These are phyloP conservation scores for Medicago truncatula DNA, from an alignment of 306 rosid species.

Conservation along the genomic window DNA sequence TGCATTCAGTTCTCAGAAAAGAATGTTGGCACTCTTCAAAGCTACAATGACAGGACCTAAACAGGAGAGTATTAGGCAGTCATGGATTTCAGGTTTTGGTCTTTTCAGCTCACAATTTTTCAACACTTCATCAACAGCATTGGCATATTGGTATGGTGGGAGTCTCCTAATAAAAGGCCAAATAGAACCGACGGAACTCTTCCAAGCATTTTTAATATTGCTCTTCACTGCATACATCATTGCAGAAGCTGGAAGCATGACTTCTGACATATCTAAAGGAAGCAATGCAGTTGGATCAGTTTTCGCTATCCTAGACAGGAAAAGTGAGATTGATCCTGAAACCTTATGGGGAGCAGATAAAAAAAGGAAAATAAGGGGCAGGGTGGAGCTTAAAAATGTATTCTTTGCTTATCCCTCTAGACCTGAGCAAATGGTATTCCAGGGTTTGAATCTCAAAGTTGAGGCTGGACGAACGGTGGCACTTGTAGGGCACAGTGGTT, in stretches of 20 bases:
- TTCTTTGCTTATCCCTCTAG: constrained; percentile 86
- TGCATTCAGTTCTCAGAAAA: constrained; percentile 86
- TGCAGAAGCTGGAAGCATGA: constrained; percentile 97
- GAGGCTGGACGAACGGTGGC: constrained; percentile 79
- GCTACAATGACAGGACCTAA: constrained; percentile 67
- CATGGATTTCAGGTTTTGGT: constrained; percentile 85
- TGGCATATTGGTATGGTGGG: constrained; percentile 93
- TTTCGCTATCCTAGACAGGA: constrained; percentile 72
- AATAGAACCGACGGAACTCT: constrained; percentile 67
- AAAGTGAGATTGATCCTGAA: constrained; percentile 77
- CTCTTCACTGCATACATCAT: constrained; percentile 81
- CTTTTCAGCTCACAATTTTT: constrained; percentile 85
- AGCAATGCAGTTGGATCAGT: constrained; percentile 75
- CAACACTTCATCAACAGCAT: constrained; percentile 80
- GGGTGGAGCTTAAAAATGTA: constrained; percentile 67
- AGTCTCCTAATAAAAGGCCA: constrained; percentile 51
- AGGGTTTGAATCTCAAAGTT: constrained; percentile 70
- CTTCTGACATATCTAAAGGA: constrained; percentile 85
- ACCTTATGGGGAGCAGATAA: constrained; percentile 53
- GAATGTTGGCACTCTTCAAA: constrained; percentile 70
- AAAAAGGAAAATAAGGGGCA: constrained; percentile 63
- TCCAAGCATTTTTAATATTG: constrained; percentile 81
- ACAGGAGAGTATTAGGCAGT: constrained; percentile 78
- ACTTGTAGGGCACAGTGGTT: constrained; percentile 81
- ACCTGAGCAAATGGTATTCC: constrained; percentile 79